Evolutionary conservation across 208 protist species (phyloP).

Genomic region (Acanthamoeba royreba): DNA sequence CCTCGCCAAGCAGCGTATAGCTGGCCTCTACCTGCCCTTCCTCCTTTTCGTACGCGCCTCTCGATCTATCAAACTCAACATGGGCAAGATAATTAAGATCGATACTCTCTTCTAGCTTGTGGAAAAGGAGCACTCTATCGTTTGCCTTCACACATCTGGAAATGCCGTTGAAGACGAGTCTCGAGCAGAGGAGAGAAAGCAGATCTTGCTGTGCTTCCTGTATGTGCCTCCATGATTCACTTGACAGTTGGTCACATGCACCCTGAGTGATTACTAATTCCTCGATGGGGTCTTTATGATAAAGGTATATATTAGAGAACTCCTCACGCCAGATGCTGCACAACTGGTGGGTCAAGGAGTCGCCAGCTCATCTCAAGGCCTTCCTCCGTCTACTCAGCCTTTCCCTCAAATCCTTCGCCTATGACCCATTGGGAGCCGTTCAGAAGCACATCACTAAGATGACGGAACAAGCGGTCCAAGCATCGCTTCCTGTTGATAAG

Average conservation of each 20-base stretch:
- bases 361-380: background rate
- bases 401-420: background rate
- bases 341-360: constrained; percentile 19
- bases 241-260: background rate
- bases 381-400: background rate
- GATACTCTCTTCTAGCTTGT: background rate
- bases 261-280: background rate
- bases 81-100: too few species aligned
- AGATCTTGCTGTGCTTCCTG: constrained; percentile 22
- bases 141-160: background rate
- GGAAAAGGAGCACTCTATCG: background rate
- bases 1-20: background rate
- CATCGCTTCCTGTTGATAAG: too few species aligned
- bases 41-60: background rate
- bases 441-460: background rate
- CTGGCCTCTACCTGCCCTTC: background rate
- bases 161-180: background rate
- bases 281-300: background rate
- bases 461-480: background rate
- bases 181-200: background rate
- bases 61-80: background rate
- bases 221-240: background rate
- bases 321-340: background rate
- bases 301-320: background rate
- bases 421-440: background rate